Conservation (phyloP, 257 asterid genomes). For the Primulina eburnea region DNA sequence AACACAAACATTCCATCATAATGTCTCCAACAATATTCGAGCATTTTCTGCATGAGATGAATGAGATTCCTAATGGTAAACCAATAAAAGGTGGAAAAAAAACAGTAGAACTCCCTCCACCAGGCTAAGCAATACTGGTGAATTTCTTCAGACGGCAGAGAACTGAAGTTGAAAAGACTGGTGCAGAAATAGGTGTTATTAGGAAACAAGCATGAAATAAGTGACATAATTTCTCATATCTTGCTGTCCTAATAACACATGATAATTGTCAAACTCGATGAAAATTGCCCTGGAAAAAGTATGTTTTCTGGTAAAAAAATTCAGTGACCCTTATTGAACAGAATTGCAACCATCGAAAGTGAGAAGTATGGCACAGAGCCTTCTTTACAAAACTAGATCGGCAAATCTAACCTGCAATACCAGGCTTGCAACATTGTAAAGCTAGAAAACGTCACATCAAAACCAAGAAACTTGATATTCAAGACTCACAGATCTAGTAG, state of each 20-base stretch:
- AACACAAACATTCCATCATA: neutral
- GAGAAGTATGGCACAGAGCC: neutral
- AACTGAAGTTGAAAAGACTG: neutral
- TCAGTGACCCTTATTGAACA: neutral
- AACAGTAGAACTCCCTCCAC: neutral
- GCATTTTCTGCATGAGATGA: neutral
- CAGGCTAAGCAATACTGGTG: neutral
- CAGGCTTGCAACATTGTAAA: conserved; percentile 11
- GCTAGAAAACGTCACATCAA: conserved; percentile 11
- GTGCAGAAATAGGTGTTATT: neutral
- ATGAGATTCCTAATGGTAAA: neutral
- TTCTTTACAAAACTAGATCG: neutral
- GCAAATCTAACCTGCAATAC: conserved; percentile 8
- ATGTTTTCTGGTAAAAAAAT: neutral
- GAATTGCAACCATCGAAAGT: neutral
- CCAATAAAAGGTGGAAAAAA: neutral
- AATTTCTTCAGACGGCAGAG: neutral
- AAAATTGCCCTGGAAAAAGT: neutral
- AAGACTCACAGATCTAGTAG: conserved; percentile 73
- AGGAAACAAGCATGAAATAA: neutral
- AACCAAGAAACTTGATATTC: neutral
- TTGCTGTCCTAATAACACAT: neutral
- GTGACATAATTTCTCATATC: conserved; percentile 13
- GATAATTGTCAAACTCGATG: neutral
- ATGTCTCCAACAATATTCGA: neutral